These are phyloP conservation scores for Paramecium tetraurelia DNA, from an alignment of 73 alveolate species.

Conservation along the genomic window DNA sequence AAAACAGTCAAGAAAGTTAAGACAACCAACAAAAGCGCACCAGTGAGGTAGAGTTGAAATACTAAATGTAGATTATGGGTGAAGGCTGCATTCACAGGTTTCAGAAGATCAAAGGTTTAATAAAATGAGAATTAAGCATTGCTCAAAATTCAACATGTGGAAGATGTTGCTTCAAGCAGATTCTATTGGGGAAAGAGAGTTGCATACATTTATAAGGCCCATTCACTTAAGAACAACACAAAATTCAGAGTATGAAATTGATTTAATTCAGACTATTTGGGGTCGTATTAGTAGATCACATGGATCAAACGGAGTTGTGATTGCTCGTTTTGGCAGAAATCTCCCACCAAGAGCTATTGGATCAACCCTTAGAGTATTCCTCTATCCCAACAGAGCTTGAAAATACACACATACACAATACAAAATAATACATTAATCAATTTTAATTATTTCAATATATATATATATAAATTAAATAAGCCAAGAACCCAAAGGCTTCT, in stretches of 20 bases:
- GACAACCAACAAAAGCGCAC: conserved; percentile 1
- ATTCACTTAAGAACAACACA: conserved; percentile 69
- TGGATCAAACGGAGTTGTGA: conserved; percentile 89
- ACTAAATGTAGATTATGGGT: conserved; percentile 76
- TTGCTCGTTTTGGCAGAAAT: conserved; percentile 85
- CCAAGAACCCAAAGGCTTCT: neutral
- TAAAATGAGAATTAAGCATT: conserved; percentile 83
- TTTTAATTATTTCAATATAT: neutral
- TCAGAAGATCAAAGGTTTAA: conserved; percentile 85
- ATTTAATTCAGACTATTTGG: conserved; percentile 76
- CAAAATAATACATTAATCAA: conserved; percentile 1
- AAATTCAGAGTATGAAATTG: conserved; percentile 71
- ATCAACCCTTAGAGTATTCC: conserved; percentile 87
- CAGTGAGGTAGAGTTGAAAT: conserved; percentile 23
- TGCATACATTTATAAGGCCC: conserved; percentile 82
- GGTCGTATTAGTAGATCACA: conserved; percentile 89
- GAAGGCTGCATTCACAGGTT: conserved; percentile 91
- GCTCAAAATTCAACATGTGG: conserved; percentile 82
- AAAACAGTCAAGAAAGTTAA: neutral
- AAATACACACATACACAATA: conserved; percentile 8
- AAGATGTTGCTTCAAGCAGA: conserved; percentile 68
- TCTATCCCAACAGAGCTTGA: conserved; percentile 78
- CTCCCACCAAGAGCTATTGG: conserved; percentile 95
- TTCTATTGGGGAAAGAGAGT: conserved; percentile 90
- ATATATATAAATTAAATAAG: neutral